Base-by-base conservation (phyloP, 495 filamentous ascomycete species). In the Cercophora scortea region DNA sequence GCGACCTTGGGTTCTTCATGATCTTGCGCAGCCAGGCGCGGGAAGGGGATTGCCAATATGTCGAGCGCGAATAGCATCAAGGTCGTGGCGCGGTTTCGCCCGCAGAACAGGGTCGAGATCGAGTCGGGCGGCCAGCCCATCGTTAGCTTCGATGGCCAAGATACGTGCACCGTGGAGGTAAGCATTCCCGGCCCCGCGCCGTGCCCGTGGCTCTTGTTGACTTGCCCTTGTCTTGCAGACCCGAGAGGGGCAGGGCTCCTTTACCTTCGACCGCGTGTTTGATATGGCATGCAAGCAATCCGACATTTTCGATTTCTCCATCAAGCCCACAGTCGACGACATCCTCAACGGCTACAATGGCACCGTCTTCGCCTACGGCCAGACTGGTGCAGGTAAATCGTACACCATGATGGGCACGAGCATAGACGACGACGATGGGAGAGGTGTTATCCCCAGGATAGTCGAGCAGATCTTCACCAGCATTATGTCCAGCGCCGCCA, bases 321-420 rank as follows among this genome's bases (percentile, higher is more conserved):
- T 98, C 68, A 86, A 87, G 48, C 78, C 88, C 8, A 98, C 93
- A 6, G 94, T 98, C 57, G 93, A 97, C 70, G 93, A 98, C 66
- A 95, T 98, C 58, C 78, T 98, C 47, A 94, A 96, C 70, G 93
- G 93, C 55, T 98, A 98, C 80, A 98, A 98, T 74, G 93, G 93
- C 65, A 97, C 94, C 34, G 93, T 98, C 47, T 97, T 98, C 65
- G 93, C 93, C 56, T 98, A 98, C 66, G 93, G 93, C 66, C 93
- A 98, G 76, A 98, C 93, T 1, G 93, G 93, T 68, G 91, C 94
- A 6, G 93, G 93, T 70, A 98, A 98, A 74, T 97, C 93, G 13
- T 55, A 91, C 68, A 96, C 91, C 0, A 98, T 98, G 93, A 98
- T 97, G 93, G 91, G 91, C 49, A 86, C 84, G 18, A 91, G 92